Conservation (phyloP, 306 rosid species). For the Vigna mungo region DNA sequence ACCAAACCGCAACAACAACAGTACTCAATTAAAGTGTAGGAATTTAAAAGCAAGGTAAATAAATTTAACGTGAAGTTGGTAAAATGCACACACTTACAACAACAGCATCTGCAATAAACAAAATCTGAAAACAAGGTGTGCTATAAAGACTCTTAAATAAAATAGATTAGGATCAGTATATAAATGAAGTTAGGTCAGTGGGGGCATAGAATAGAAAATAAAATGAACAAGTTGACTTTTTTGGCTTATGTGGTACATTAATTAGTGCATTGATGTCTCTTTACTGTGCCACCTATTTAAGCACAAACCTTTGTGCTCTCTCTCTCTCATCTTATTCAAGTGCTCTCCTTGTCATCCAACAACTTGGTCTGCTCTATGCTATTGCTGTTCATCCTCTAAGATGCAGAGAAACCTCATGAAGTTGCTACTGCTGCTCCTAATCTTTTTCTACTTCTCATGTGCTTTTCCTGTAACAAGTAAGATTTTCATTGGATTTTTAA, state of each 20-base stretch:
- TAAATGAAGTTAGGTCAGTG: conserved; percentile 43
- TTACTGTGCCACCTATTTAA: conserved; percentile 44
- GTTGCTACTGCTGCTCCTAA: conserved; percentile 1
- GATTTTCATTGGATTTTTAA: not conserved
- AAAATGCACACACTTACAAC: not conserved
- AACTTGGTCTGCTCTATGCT: not conserved
- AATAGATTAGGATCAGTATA: not conserved
- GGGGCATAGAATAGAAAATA: conserved; percentile 32
- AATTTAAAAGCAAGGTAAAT: too few species aligned
- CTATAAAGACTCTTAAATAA: too few species aligned
- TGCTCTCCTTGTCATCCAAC: conserved; percentile 40
- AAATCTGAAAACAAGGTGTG: not conserved
- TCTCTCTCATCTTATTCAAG: conserved; percentile 18
- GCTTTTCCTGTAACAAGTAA: conserved; percentile 51
- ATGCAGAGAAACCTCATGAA: conserved; percentile 42
- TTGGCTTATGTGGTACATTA: conserved; percentile 2
- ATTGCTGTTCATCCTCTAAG: not conserved
- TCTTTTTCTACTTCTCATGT: conserved; percentile 39
- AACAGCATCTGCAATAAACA: not conserved
- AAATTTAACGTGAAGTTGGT: not conserved
- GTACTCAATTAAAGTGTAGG: not conserved
- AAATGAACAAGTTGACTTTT: conserved; percentile 52
- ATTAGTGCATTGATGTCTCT: conserved; percentile 8
- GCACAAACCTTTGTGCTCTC: conserved; percentile 6
- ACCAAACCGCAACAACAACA: not conserved